phyloP scores from a whole-genome alignment of 441 rosid genomes.

The Euphorbia neoarborescens region DNA sequence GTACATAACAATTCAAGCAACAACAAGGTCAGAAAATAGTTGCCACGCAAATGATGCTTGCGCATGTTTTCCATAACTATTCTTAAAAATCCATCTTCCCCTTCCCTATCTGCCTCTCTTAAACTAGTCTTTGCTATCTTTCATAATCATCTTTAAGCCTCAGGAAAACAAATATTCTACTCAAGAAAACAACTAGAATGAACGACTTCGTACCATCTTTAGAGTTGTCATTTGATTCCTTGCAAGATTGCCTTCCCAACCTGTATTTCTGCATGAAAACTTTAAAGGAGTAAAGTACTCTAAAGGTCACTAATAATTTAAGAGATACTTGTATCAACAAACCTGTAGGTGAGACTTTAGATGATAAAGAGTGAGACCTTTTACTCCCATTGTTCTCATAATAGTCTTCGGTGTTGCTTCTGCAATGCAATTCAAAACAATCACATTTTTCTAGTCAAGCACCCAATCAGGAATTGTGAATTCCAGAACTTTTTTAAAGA shows the following conservation, averaged over 20 bases:
- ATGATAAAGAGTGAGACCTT: conserved; percentile 91
- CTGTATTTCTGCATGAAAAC: conserved; percentile 61
- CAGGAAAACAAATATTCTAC: neutral
- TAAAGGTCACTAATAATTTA: neutral
- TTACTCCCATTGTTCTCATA: conserved; percentile 93
- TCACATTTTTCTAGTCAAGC: conserved; percentile 4
- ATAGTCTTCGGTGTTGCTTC: conserved; percentile 94
- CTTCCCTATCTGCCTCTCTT: too few species aligned
- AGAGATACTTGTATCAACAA: conserved; percentile 16
- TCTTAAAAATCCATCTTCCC: neutral
- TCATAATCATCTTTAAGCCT: neutral
- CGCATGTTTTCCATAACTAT: neutral
- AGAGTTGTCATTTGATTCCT: conserved; percentile 65
- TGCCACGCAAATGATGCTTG: neutral
- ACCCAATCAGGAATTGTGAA: neutral
- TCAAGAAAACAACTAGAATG: neutral
- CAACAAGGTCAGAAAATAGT: neutral
- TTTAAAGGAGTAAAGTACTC: neutral
- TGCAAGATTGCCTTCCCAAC: conserved; percentile 70
- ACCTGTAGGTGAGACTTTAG: conserved; percentile 95
- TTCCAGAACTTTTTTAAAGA: too few species aligned
- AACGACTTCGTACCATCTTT: conserved; percentile 54
- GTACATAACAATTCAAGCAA: conserved; percentile 13
- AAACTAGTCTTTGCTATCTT: neutral
- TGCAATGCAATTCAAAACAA: conserved; percentile 27